Conservation (phyloP, 345 rosid genomes). For the Lagerstroemia speciosa region DNA sequence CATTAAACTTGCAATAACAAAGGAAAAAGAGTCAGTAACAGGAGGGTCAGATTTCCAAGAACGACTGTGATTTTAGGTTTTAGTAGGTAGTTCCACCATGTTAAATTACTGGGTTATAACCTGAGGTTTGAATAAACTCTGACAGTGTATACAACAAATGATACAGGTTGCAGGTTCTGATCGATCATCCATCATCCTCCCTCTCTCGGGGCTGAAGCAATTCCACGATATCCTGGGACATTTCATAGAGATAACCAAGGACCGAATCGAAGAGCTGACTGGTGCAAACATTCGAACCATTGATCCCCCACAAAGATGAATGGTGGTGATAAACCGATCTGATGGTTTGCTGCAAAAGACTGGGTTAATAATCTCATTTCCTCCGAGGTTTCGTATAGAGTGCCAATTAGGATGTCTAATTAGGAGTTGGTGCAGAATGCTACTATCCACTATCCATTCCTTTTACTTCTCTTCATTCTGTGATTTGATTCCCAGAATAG, state of each 20-base stretch:
- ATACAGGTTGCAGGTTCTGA: slow-evolving; percentile 91
- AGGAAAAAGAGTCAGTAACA: background rate
- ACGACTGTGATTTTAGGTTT: background rate
- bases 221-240: slow-evolving; percentile 89
- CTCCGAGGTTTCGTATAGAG: slow-evolving; percentile 1
- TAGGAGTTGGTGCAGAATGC: background rate
- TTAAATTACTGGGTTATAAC: background rate
- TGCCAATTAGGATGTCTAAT: slow-evolving; percentile 4
- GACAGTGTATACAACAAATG: slow-evolving; percentile 3
- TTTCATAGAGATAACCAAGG: slow-evolving; percentile 93
- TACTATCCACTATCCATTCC: background rate
- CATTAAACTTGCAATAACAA: background rate
- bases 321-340: background rate
- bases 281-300: slow-evolving; percentile 81
- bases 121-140: background rate
- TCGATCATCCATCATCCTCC: slow-evolving; percentile 91
- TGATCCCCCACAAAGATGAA: slow-evolving; percentile 75
- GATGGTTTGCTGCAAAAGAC: background rate
- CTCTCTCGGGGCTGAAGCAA: slow-evolving; percentile 88
- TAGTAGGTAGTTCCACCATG: background rate
- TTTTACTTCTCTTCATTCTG: slow-evolving; percentile 7
- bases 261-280: slow-evolving; percentile 77
- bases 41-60: background rate
- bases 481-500: slow-evolving; percentile 8
- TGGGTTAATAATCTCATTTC: slow-evolving; percentile 1